Conservation (phyloP, 257 asterid species). For the Verbascum thapsus region DNA sequence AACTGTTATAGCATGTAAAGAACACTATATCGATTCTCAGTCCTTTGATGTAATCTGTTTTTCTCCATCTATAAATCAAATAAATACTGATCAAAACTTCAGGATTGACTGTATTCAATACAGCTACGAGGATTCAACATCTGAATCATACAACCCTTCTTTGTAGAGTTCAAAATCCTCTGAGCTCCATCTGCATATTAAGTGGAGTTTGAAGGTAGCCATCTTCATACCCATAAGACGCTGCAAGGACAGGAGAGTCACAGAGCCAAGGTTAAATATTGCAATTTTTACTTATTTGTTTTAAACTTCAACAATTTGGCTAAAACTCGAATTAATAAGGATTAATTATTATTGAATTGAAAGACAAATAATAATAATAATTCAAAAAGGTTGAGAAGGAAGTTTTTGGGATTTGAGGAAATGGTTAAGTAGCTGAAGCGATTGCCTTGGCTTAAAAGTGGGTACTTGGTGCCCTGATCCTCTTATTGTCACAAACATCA, state of each 20-base stretch:
- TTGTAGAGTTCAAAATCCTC: constrained; percentile 76
- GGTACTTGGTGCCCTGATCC: constrained; percentile 97
- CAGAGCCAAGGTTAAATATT: constrained; percentile 10
- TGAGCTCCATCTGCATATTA: constrained; percentile 71
- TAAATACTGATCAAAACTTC: constrained; percentile 19
- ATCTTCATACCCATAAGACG: constrained; percentile 82
- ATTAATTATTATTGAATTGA: too few relatives aligned
- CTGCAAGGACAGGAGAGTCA: constrained; percentile 40
- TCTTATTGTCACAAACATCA: constrained; percentile 68
- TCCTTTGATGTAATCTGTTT: constrained; percentile 1
- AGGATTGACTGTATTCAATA: not conserved
- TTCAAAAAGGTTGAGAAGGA: constrained; percentile 53
- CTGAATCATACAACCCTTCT: constrained; percentile 79
- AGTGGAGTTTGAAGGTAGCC: constrained; percentile 89
- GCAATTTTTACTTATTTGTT: too few relatives aligned
- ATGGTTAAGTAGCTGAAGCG: constrained; percentile 57
- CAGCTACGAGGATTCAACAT: constrained; percentile 65
- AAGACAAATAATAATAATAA: not conserved
- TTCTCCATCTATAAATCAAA: not conserved
- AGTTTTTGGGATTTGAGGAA: constrained; percentile 51
- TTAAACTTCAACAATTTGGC: too few relatives aligned
- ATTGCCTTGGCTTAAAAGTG: constrained; percentile 61
- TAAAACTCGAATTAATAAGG: too few relatives aligned
- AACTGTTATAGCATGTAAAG: too few relatives aligned
- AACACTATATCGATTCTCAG: too few relatives aligned